Conservation (phyloP, 176 grass and related monocot species). For the Triticum urartu region DNA sequence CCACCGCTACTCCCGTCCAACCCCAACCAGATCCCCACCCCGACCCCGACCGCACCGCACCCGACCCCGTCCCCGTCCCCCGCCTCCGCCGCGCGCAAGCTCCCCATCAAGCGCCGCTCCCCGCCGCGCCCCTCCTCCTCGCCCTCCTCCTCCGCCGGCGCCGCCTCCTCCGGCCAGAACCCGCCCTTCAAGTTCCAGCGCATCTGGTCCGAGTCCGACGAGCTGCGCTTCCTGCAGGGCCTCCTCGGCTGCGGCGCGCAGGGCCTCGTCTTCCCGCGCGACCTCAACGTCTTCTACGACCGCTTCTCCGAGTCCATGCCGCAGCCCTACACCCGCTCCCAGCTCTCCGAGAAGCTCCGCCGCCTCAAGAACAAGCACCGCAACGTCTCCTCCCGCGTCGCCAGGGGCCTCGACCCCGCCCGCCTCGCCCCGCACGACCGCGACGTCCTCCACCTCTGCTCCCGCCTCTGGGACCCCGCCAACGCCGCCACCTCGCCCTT, state of each 20-base stretch:
- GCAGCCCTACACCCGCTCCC: slow-evolving; percentile 84
- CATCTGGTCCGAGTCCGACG: slow-evolving; percentile 84
- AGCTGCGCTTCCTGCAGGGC: slow-evolving; percentile 81
- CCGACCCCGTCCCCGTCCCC: slow-evolving; percentile 21
- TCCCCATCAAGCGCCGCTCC: slow-evolving; percentile 97
- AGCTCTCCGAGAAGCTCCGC: slow-evolving; percentile 95
- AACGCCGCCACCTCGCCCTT: slow-evolving; percentile 76
- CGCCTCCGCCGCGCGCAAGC: slow-evolving; percentile 62
- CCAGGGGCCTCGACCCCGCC: slow-evolving; percentile 59
- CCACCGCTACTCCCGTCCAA: slow-evolving; percentile 35
- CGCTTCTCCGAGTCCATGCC: slow-evolving; percentile 93
- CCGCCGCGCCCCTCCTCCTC: slow-evolving; percentile 38
- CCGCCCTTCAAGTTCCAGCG: slow-evolving; percentile 85
- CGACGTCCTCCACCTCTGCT: slow-evolving; percentile 91
- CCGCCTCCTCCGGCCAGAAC: slow-evolving; percentile 25
- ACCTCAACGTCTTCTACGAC: slow-evolving; percentile 95
- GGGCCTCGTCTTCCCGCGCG: slow-evolving; percentile 86
- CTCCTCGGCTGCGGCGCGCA: slow-evolving; percentile 86
- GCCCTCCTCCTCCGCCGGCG: slow-evolving; percentile 33
- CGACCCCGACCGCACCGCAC: slow-evolving; percentile 40
- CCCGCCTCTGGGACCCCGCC: slow-evolving; percentile 87
- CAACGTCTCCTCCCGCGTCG: slow-evolving; percentile 50
- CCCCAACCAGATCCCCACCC: slow-evolving; percentile 24
- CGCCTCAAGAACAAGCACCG: slow-evolving; percentile 86
- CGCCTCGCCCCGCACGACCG: slow-evolving; percentile 94